A percentile compares a stretch with the other conserved stretches of the same genome.
These are phyloP conservation scores for Porcisia hertigi DNA, from an alignment of 208 protist genomes.

Conservation along the genomic window DNA sequence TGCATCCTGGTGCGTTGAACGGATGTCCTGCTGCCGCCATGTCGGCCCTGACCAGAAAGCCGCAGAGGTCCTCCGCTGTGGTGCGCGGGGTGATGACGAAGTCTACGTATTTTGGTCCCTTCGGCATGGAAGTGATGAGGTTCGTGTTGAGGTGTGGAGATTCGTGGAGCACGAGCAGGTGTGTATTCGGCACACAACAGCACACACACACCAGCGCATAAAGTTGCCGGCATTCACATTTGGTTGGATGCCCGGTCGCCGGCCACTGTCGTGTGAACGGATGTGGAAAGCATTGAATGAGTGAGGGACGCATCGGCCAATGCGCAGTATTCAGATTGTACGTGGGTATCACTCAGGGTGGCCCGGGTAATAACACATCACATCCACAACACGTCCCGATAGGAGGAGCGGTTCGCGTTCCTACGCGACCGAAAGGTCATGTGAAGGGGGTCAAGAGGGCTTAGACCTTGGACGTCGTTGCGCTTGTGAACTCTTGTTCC, in stretches of 20 bases:
- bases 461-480: neutral
- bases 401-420: neutral
- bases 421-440: neutral
- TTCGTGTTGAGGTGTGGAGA: slow-evolving; percentile 36
- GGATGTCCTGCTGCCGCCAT: slow-evolving; percentile 25
- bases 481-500: neutral
- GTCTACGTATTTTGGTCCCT: slow-evolving; percentile 81
- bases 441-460: neutral
- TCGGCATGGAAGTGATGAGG: slow-evolving; percentile 79
- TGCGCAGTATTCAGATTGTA: neutral
- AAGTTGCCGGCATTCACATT: slow-evolving; percentile 82
- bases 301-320: slow-evolving; percentile 41
- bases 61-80: slow-evolving; percentile 55
- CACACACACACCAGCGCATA: slow-evolving; percentile 84
- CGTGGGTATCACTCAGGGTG: neutral
- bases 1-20: neutral
- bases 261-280: slow-evolving; percentile 81
- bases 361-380: neutral
- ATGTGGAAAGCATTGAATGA: slow-evolving; percentile 85
- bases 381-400: neutral
- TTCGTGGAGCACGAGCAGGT: slow-evolving; percentile 84
- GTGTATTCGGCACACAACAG: slow-evolving; percentile 79
- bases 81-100: slow-evolving; percentile 68
- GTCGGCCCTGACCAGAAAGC: slow-evolving; percentile 69
- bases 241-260: slow-evolving; percentile 66